Percentiles rank a stretch among this genome's conserved stretches.
These are phyloP conservation scores for Hortaea sp. DNA, from an alignment of 2,329 filamentous ascomycete species.

Conservation along the genomic window DNA sequence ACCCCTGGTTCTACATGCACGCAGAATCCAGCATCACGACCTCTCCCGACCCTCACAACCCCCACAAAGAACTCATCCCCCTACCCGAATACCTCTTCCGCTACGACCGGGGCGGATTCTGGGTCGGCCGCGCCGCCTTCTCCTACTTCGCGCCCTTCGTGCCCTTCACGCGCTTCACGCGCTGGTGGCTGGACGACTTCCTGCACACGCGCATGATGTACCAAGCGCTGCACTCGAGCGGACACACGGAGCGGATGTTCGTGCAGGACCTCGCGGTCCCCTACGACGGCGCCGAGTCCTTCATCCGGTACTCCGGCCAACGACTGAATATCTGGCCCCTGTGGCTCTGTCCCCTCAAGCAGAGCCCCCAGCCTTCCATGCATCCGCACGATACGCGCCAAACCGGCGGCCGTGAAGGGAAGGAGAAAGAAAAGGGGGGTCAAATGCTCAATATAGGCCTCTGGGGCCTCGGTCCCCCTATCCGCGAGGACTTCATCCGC, in stretches of 20 bases:
- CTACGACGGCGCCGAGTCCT: conserved; percentile 32
- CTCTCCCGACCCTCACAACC: conserved; percentile 32
- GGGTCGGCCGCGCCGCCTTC: conserved; percentile 55
- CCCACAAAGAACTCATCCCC: conserved; percentile 46
- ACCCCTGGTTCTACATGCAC: conserved; percentile 45
- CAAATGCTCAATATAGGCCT: conserved; percentile 52
- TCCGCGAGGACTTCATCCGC: conserved; percentile 38
- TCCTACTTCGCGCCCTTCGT: conserved; percentile 44
- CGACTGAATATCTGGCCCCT: conserved; percentile 36
- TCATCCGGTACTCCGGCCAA: conserved; percentile 33
- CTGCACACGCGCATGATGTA: conserved; percentile 57
- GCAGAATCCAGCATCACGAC: conserved; percentile 27
- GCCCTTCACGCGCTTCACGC: conserved; percentile 55
- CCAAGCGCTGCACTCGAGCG: conserved; percentile 52
- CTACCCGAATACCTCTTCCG: conserved; percentile 60
- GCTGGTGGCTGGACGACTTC: conserved; percentile 51
- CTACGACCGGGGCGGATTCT: conserved; percentile 61
- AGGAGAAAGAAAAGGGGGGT: conserved; percentile 13
- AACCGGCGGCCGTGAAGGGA: neutral
- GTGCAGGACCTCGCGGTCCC: conserved; percentile 52
- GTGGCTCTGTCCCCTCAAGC: conserved; percentile 38
- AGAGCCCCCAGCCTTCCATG: conserved; percentile 19
- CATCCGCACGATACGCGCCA: conserved; percentile 19
- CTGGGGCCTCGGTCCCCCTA: conserved; percentile 43
- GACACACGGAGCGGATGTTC: conserved; percentile 50